These are phyloP conservation scores for Phtheirospermum japonicum DNA, from an alignment of 257 asterid species.

Conservation along the genomic window DNA sequence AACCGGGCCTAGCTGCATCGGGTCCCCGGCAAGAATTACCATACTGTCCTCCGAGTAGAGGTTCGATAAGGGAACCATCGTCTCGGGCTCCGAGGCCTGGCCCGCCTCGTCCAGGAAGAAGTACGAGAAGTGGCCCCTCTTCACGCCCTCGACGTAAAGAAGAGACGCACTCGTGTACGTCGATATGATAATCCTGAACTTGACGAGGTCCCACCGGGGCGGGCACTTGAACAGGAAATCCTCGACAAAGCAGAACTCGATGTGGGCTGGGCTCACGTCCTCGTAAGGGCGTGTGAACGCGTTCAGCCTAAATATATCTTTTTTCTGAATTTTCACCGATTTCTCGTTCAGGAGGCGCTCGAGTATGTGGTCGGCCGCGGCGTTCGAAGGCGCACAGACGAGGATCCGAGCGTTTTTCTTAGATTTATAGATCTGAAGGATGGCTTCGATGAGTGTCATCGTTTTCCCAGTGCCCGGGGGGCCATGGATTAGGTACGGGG, in stretches of 20 bases:
- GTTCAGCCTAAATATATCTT: constrained; percentile 71
- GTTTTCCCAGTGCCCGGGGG: constrained; percentile 99
- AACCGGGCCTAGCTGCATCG: constrained; percentile 90
- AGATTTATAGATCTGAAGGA: constrained; percentile 57
- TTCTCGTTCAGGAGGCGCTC: constrained; percentile 52
- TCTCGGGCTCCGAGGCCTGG: constrained; percentile 96
- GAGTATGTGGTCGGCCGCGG: constrained; percentile 83
- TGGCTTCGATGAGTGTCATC: constrained; percentile 73
- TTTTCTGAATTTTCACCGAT: constrained; percentile 30
- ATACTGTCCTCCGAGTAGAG: constrained; percentile 42
- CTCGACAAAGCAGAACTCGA: constrained; percentile 56
- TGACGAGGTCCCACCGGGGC: constrained; percentile 39
- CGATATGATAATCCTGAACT: constrained; percentile 59
- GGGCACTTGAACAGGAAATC: constrained; percentile 60
- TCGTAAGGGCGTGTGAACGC: constrained; percentile 70
- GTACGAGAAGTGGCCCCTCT: constrained; percentile 69
- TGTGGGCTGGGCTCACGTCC: constrained; percentile 53
- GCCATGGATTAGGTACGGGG: constrained; percentile 85
- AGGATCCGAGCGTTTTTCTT: constrained; percentile 46
- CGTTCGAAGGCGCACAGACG: constrained; percentile 94
- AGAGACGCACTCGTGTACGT: constrained; percentile 73
- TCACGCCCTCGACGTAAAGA: constrained; percentile 65
- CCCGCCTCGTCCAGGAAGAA: constrained; percentile 98
- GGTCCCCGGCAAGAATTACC: constrained; percentile 92
- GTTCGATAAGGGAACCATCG: constrained; percentile 84